Base-by-base conservation (phyloP, 2,329 filamentous ascomycete species). In the Aspergillus tubingensis region DNA sequence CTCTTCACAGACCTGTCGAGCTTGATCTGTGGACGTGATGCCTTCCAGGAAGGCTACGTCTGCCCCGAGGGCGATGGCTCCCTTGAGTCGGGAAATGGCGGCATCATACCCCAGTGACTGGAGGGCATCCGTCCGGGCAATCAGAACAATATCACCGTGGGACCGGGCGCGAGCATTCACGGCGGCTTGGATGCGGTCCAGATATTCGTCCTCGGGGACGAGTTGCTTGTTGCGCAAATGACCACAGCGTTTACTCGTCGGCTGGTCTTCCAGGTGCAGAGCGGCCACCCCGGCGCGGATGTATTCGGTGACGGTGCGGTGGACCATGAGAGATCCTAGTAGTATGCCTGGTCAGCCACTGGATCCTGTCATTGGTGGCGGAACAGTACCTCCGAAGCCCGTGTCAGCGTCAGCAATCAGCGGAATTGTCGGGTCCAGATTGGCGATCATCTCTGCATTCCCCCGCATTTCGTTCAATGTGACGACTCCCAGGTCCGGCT, bases 211-310 rank as follows among this genome's bases (percentile, higher is more conserved):
- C 0, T 70, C 62, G 1, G 75, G 68, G 8, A 89, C 87, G 11
- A 89, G 75, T 59, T 84, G 78, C 72, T 90, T 90, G 57, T 85
- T 85, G 0, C 74, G 72, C 0, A 90, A 77, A 68, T 90, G 87
- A 0, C 87, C 87, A 70, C 87, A 90, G 8, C 86, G 83, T 76
- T 90, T 90, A 38, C 53, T 53, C 2, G 82, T 76, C 17, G 88
- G 80, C 75, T 89, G 86, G 72, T 88, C 86, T 71, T 88, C 86
- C 59, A 88, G 81, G 67, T 88, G 85, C 19, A 87, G 74, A 0
- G 78, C 86, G 1, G 86, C 85, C 3, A 88, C 82, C 13, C 85
- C 85, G 5, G 81, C 77, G 25, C 79, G 77, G 52, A 80, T 79
- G 72, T 87, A 87, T 48, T 79, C 73, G n/a, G 77, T 72, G 7